Evolutionary conservation across 225 moss, liverwort and hornwort species (phyloP), one percentile per base, ranked within the genome.

Genomic region (Polytrichum formosum): DNA sequence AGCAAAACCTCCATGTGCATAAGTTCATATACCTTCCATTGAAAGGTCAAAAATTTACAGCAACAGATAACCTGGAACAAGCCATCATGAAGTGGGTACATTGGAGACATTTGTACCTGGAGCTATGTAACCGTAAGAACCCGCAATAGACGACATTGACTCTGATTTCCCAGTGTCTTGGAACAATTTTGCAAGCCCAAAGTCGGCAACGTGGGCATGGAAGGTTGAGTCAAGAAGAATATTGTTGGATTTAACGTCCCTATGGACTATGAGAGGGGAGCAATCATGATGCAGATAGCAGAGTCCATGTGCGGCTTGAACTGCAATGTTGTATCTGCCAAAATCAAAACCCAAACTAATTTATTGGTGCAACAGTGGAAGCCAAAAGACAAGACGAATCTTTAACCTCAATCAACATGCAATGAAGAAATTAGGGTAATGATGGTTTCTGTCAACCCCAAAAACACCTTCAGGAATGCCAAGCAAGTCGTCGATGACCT

Each of bases 201-300:
- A 95, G 73, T 95, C 95, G 0, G 95, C 95, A 9, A 95, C 95
- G 56, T 91, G 95, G 18, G 95, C 95, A 26, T 91, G 92, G 61
- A 95, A 77, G 67, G 90, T 92, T 20, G 89, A 84, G 71, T 95
- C 92, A 13, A 95, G 74, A 2, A 95, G 77, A 28, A 95, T 95
- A 20, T 95, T 95, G 76, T 95, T 95, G 31, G 95, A 95, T 76
- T 95, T 95, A 18, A 95, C 95, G 35, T 95, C 95, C 5, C 95
- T 81, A 66, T 95, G 95, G 5, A 95, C 85, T 35, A 95, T 95
- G 7, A 91, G 68, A 1, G 95, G 92, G 16, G 92, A 92, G 70
- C 95, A 95, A 72, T 95, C 95, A 22, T 95, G 95, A 53, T 95
- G 95, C 75, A 95, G 77, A 75, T 95, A 95, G 67, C 89, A 91